phyloP scores from a whole-genome alignment of 345 rosid genomes.

The Heritiera littoralis region DNA sequence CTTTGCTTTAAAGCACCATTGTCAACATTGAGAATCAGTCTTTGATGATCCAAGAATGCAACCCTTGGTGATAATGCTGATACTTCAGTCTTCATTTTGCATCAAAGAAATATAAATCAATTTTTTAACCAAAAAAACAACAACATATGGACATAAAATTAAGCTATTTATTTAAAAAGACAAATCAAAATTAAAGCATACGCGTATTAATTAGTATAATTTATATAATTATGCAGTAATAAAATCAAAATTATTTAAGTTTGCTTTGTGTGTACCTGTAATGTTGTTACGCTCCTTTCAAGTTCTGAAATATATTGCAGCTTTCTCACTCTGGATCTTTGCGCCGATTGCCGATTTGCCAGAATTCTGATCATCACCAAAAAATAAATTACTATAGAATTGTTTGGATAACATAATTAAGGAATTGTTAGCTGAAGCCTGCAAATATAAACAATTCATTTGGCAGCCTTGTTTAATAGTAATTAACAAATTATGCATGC shows the following conservation, averaged over 20 bases:
- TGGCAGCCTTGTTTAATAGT: too few relatives aligned
- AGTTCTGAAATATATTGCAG: constrained; percentile 60
- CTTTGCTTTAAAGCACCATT: constrained; percentile 74
- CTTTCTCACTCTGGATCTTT: constrained; percentile 69
- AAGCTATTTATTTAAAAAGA: constrained; percentile 4
- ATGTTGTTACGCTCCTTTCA: constrained; percentile 63
- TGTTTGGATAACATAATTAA: background rate
- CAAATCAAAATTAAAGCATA: background rate
- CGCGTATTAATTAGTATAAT: too few relatives aligned
- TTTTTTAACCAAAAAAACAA: constrained; percentile 4
- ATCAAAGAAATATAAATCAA: constrained; percentile 7
- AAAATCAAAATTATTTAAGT: background rate
- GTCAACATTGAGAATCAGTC: constrained; percentile 64
- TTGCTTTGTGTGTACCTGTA: constrained; percentile 42
- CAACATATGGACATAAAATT: too few relatives aligned
- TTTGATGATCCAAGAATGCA: constrained; percentile 68
- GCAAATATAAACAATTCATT: too few relatives aligned
- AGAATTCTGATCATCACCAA: constrained; percentile 46
- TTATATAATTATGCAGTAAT: too few relatives aligned
- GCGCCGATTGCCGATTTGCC: constrained; percentile 70
- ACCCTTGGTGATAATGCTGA: constrained; percentile 76
- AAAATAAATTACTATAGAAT: background rate
- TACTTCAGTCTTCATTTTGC: constrained; percentile 55
- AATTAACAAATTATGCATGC: background rate
- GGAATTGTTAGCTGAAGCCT: background rate